Conservation (phyloP, 768 basidiomycete genomes). For the Podaxis pistillaris region DNA sequence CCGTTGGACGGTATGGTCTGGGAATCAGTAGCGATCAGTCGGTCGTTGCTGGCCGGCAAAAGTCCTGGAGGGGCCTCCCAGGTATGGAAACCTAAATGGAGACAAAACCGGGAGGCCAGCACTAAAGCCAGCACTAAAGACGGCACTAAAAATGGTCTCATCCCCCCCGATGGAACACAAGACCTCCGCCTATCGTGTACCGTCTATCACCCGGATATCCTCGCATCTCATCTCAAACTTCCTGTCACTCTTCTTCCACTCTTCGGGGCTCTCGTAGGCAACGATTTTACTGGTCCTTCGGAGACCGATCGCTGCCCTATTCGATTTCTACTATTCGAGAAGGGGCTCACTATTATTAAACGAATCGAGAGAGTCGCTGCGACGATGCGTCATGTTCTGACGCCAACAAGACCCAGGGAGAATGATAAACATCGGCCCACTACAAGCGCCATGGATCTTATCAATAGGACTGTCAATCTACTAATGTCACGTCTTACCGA, state of each 20-base stretch:
- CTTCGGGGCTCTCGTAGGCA: slow-evolving; percentile 78
- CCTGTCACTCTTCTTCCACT: slow-evolving; percentile 74
- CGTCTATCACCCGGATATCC: slow-evolving; percentile 56
- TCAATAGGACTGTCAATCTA: slow-evolving; percentile 61
- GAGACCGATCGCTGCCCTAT: slow-evolving; percentile 47
- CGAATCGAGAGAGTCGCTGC: slow-evolving; percentile 64
- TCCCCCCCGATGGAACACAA: slow-evolving; percentile 49
- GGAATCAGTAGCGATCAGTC: slow-evolving; percentile 33
- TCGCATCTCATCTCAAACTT: slow-evolving; percentile 66
- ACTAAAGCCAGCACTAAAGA: slow-evolving; percentile 16
- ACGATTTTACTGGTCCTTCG: slow-evolving; percentile 65
- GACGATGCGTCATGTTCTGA: slow-evolving; percentile 55
- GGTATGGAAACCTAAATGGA: slow-evolving; percentile 52
- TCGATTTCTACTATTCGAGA: slow-evolving; percentile 68
- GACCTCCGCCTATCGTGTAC: slow-evolving; percentile 52
- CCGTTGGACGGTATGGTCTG: slow-evolving; percentile 77
- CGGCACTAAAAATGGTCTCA: slow-evolving; percentile 35
- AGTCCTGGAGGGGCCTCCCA: slow-evolving; percentile 48
- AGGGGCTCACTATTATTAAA: slow-evolving; percentile 51
- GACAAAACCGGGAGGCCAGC: slow-evolving; percentile 35
- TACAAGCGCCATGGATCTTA: slow-evolving; percentile 74
- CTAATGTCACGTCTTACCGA: slow-evolving; percentile 49
- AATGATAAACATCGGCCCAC: slow-evolving; percentile 51
- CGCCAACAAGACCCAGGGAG: slow-evolving; percentile 44
- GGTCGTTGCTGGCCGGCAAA: slow-evolving; percentile 31